Base-by-base conservation (phyloP, 2,329 filamentous ascomycete species). In the Apiospora arundinis region DNA sequence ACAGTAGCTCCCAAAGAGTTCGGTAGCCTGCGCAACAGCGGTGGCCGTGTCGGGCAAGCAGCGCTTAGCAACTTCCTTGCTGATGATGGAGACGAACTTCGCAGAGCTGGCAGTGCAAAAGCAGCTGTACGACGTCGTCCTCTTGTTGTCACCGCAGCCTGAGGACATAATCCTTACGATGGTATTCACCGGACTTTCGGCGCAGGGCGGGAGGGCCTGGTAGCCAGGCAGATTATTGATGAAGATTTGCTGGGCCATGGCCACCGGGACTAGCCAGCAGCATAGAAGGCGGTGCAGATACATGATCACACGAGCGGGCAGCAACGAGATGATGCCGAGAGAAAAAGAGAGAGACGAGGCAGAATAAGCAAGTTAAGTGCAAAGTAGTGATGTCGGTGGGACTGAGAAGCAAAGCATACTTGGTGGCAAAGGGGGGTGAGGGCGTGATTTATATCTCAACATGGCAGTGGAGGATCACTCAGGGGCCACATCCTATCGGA, bases 101-200 rank as follows among this genome's bases (percentile, higher is more conserved):
- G 45, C 42, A n/a, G 63, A 70, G 6, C 69, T 70, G 12, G 44
- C 60, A 1, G 32, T 56, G 9, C 69, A 70, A n/a, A 70, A 70
- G 21, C 69, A 70, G 45, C 69, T 28, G 37, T 70, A 70, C 7
- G 69, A 70, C 28, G 69, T 70, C n/a, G 63, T 67, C 32, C 18
- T 46, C 7, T 28, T 0, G 23, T 16, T 6, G 40, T 70, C 69
- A 45, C 69, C 69, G 8, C 69, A 70, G 1, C 69, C 69, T 1
- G 3, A 1, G 4, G 1, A 9, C 69, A 70, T 70, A 32, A 67
- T 25, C n/a, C 46, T 60, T 1, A 70, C 45, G 28, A 70, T 70
- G 7, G 45, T 45, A 32, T 46, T 12, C 1, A 70, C 9, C 7
- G 69, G 69, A 18, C 9, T 9, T 32, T 67, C 63, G 16, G 69